Evolutionary conservation across 2,329 filamentous ascomycete genomes (phyloP).

Genomic region (Cladosporium cucumerinum): DNA sequence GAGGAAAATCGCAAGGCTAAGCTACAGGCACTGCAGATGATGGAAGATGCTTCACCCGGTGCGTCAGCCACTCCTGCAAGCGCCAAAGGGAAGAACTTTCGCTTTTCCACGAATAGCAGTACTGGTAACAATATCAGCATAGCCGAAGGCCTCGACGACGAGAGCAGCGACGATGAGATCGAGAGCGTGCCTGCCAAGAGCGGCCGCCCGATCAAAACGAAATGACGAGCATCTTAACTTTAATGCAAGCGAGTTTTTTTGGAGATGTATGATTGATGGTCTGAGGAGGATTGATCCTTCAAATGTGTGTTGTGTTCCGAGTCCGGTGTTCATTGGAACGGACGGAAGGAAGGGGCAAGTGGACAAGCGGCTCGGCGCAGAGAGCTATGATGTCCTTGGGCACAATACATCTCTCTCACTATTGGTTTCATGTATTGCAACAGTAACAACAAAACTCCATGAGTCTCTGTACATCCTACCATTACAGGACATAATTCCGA

Average conservation of each 20-base stretch:
- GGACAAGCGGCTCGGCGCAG: background rate
- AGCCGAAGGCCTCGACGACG: constrained; percentile 10
- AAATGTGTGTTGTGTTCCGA: background rate
- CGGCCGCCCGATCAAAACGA: background rate
- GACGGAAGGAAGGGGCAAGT: background rate
- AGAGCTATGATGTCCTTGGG: background rate
- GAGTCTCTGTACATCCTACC: background rate
- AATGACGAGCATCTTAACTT: background rate
- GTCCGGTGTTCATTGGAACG: background rate
- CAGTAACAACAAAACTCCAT: background rate
- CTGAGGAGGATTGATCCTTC: background rate
- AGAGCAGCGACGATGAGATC: constrained; percentile 16
- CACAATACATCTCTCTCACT: background rate
- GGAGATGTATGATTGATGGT: background rate
- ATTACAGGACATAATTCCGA: background rate
- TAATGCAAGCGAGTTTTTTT: background rate
- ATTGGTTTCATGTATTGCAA: background rate
- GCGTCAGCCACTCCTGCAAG: background rate
- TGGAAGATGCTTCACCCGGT: constrained; percentile 20
- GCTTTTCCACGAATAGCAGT: background rate
- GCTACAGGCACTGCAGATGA: constrained; percentile 33
- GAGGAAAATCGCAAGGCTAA: constrained; percentile 37
- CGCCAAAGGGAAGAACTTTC: constrained; percentile 3
- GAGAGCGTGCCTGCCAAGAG: constrained; percentile 16
- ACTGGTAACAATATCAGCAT: constrained; percentile 2